Conservation (phyloP, 148 eudicot species). For the Heliosperma pusillum region DNA sequence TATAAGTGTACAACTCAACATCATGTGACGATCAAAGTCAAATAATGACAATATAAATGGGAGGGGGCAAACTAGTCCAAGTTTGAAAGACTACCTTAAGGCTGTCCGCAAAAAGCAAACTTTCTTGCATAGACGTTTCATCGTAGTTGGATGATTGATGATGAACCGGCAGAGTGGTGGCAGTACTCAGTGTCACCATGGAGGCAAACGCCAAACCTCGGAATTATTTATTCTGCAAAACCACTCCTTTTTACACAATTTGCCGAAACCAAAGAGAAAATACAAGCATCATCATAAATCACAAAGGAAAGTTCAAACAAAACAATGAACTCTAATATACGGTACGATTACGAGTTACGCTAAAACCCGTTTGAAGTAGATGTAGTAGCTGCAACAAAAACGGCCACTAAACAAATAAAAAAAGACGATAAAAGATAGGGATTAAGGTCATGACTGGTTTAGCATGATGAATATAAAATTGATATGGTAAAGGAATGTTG, state of each 20-base stretch:
- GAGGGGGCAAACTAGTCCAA: neutral
- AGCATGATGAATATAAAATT: neutral
- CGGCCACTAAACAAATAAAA: neutral
- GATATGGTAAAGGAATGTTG: slow-evolving; percentile 7
- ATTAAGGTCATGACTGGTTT: neutral
- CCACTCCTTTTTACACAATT: slow-evolving; percentile 15
- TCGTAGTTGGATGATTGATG: slow-evolving; percentile 60
- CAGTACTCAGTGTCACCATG: slow-evolving; percentile 59
- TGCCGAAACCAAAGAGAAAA: neutral
- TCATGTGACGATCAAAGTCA: too few relatives aligned
- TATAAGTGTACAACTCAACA: too few relatives aligned
- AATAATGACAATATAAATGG: neutral
- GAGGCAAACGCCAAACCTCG: slow-evolving; percentile 25
- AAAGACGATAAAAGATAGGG: neutral
- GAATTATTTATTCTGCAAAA: slow-evolving; percentile 34
- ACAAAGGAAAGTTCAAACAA: neutral
- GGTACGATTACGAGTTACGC: neutral
- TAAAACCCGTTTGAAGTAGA: neutral
- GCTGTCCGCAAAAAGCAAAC: slow-evolving; percentile 83
- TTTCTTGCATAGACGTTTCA: slow-evolving; percentile 80
- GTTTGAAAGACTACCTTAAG: slow-evolving; percentile 54
- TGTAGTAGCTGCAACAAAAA: neutral
- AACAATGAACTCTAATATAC: neutral
- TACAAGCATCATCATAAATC: neutral
- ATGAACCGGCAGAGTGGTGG: slow-evolving; percentile 42